phyloP scores from a whole-genome alignment of 441 rosid species.

The Adansonia rubrostipa region DNA sequence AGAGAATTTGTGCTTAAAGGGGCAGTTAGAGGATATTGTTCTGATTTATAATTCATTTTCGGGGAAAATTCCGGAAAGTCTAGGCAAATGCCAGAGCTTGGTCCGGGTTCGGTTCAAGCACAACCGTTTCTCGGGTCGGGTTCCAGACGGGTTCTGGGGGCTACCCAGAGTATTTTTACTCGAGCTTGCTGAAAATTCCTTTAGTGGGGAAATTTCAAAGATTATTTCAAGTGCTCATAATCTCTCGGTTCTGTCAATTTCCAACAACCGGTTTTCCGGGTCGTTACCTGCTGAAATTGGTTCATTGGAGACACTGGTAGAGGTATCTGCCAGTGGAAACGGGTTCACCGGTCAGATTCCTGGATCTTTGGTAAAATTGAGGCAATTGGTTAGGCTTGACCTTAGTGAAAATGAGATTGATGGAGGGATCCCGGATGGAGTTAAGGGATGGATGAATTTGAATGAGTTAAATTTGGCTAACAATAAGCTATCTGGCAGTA shows the following conservation, averaged over 20 bases:
- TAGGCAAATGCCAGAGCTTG: constrained; percentile 57
- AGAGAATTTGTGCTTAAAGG: constrained; percentile 43
- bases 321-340: constrained; percentile 50
- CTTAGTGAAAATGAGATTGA: constrained; percentile 52
- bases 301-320: constrained; percentile 42
- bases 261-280: constrained; percentile 55
- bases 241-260: constrained; percentile 49
- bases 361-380: constrained; percentile 42
- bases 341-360: constrained; percentile 48
- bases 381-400: constrained; percentile 57
- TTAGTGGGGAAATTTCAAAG: constrained; percentile 48
- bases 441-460: constrained; percentile 46
- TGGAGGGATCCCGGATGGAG: constrained; percentile 54
- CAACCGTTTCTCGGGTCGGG: constrained; percentile 53
- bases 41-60: constrained; percentile 55
- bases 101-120: constrained; percentile 54
- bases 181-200: constrained; percentile 50
- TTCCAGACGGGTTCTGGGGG: constrained; percentile 61
- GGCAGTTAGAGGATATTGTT: constrained; percentile 50
- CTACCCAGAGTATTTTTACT: constrained; percentile 54
- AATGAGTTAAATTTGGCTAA: constrained; percentile 62
- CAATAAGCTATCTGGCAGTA: constrained; percentile 55
- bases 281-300: constrained; percentile 57
- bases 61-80: constrained; percentile 47
- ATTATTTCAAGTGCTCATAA: constrained; percentile 50